A percentile compares a stretch with the other conserved stretches of the same genome.
Conservation (phyloP, 805 yeast species). For the Ogataea thermomethanolica region DNA sequence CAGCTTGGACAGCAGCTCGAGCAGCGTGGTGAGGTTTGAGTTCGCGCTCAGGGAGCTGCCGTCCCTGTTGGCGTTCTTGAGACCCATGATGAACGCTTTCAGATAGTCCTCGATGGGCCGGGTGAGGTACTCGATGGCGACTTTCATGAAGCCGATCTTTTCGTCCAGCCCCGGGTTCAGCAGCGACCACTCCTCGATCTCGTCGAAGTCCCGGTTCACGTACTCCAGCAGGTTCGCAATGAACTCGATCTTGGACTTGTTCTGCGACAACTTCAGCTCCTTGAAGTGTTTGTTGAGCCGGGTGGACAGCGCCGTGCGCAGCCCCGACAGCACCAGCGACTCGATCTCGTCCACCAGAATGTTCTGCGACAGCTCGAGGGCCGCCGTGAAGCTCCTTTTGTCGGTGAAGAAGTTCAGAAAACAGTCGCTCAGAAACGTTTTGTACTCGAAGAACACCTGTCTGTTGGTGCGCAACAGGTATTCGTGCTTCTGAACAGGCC, state of each 20-base stretch:
- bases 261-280: slow-evolving; percentile 13
- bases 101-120: slow-evolving; percentile 21
- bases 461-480: slow-evolving; percentile 13
- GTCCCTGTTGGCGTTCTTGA: slow-evolving; percentile 6
- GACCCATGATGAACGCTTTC: slow-evolving; percentile 16
- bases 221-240: slow-evolving; percentile 18
- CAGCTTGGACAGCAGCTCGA: slow-evolving; percentile 13
- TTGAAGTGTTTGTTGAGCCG: slow-evolving; percentile 13
- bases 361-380: slow-evolving; percentile 19
- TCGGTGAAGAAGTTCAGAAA: slow-evolving; percentile 18
- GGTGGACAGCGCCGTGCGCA: slow-evolving; percentile 9
- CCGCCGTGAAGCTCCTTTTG: slow-evolving; percentile 18
- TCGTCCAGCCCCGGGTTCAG: slow-evolving; percentile 22
- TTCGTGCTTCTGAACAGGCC: slow-evolving; percentile 25
- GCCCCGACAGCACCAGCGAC: slow-evolving; percentile 11
- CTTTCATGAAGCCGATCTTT: slow-evolving; percentile 18
- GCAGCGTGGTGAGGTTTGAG: slow-evolving; percentile 11
- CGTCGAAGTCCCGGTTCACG: slow-evolving; percentile 23
- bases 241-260: slow-evolving; percentile 14
- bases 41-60: slow-evolving; percentile 4
- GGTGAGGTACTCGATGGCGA: slow-evolving; percentile 17
- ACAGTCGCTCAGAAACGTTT: slow-evolving; percentile 15
- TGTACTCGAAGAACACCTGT: slow-evolving; percentile 16
- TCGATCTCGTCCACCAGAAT: slow-evolving; percentile 17
- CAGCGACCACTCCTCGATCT: slow-evolving; percentile 25